Evolutionary conservation across 2,329 filamentous ascomycete genomes (phyloP), one percentile per base, ranked within the genome.

Genomic region (Fusarium anguioides): DNA sequence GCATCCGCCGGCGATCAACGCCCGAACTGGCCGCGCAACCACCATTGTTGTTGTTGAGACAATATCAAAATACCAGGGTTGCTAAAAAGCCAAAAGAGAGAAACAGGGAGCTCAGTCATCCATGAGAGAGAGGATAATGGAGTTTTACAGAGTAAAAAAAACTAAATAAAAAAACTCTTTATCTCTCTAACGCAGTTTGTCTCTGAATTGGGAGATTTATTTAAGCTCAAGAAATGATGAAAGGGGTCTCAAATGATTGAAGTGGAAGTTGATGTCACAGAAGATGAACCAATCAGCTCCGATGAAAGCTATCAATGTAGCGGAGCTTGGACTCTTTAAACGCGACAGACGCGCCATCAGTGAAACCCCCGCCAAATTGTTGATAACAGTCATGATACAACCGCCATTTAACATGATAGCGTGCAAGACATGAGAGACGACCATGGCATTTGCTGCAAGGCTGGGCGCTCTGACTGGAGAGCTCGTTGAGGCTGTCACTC

Each of bases 1-100:
- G 72, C 92, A 81, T 67, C 90, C 92, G 64, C 88, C 83, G 68
- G 91, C 85, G 70, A 88, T 91, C 75, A 97, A 83, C 75, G 91
- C 88, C 80, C 94, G 89, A 76, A 97, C 90, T 58, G 93, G 92
- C 82, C 90, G 90, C 75, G 93, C 92, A 76, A 97, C 84, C 74
- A 91, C 92, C 94, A 97, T 97, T 73, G 51, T 72, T 73, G 51
- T 72, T 55, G 47, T 35, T 11, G 35, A 39, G 40, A 42, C 26
- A 46, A 56, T 46, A 56, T 41, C n/a, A n/a, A 47, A 41, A 47
- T 41, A 57, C 40, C 24, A 24, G 50, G 49, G 29, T 53, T 40
- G 41, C 35, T 57, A 40, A 52, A 41, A 56, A 53, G 55, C 58
- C 64, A 67, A 64, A 60, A 45, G 17, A 60, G 29, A 33, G 42